Conservation (phyloP, 768 basidiomycete species). For the Naganishia friedmannii region DNA sequence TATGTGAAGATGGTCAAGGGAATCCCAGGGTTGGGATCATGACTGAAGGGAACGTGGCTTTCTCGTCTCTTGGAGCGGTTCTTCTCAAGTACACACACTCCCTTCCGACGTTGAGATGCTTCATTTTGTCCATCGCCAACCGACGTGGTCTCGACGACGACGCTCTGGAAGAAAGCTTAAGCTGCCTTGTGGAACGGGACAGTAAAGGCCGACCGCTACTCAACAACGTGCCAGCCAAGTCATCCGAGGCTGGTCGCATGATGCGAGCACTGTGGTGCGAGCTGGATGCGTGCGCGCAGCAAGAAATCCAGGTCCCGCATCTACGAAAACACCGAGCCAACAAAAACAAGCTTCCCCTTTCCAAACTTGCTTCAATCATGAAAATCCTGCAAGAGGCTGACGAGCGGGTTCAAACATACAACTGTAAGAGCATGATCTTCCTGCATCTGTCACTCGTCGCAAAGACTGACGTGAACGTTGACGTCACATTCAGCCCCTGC, state of each 20-base stretch:
- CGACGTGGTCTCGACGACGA: neutral
- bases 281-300: neutral
- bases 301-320: neutral
- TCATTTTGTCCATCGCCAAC: neutral
- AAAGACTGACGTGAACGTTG: too few relatives aligned
- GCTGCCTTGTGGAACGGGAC: conserved; percentile 1
- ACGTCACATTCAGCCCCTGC: neutral
- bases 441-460: neutral
- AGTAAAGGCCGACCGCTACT: neutral
- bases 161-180: neutral
- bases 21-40: neutral
- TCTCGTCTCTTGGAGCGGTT: neutral
- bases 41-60: neutral
- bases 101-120: neutral
- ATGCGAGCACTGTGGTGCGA: conserved; percentile 3
- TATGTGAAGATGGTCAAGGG: neutral
- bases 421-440: neutral
- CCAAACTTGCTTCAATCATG: neutral
- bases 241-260: neutral
- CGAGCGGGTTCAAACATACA: neutral
- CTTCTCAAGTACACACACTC: conserved; percentile 1
- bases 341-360: conserved; percentile 1
- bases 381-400: neutral
- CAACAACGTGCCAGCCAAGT: neutral
- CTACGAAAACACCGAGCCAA: neutral